Percentiles rank a stretch among this genome's conserved stretches.
Conservation (phyloP, 768 basidiomycete genomes). For the Rhodosporidiobolus odoratus region DNA sequence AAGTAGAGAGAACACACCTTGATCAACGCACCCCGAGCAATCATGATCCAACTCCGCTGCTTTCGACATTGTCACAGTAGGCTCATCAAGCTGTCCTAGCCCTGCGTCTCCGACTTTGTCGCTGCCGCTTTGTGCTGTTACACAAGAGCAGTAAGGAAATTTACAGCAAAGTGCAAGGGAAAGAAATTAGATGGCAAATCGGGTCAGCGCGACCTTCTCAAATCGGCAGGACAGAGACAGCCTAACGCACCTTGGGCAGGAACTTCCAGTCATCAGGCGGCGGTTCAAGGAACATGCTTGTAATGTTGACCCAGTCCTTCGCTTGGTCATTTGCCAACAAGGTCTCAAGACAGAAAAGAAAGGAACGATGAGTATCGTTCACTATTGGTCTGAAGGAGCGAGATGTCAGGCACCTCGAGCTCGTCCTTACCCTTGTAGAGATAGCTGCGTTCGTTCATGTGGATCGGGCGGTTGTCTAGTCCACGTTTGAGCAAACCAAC, state of each 20-base stretch:
- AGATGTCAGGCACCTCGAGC: slow-evolving; percentile 61
- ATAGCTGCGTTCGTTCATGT: slow-evolving; percentile 85
- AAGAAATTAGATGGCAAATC: no score
- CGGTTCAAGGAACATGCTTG: slow-evolving; percentile 44
- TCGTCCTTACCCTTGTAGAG: slow-evolving; percentile 81
- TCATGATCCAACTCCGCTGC: slow-evolving; percentile 86
- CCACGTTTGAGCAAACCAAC: slow-evolving; percentile 79
- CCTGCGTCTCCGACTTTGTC: slow-evolving; percentile 11
- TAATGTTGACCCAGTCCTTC: slow-evolving; percentile 84
- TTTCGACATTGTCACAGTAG: slow-evolving; percentile 70
- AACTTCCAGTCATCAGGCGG: slow-evolving; percentile 32
- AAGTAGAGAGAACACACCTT: slow-evolving; percentile 51
- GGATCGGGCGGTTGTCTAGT: slow-evolving; percentile 70
- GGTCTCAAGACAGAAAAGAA: slow-evolving; percentile 51
- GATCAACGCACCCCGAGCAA: slow-evolving; percentile 87
- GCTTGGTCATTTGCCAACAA: slow-evolving; percentile 72
- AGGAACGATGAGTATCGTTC: background rate
- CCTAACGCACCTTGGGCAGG: slow-evolving; percentile 11
- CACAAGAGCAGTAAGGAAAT: no score
- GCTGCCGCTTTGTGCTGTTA: slow-evolving; percentile 16
- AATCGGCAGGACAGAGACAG: background rate
- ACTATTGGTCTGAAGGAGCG: background rate
- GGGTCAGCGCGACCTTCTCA: background rate
- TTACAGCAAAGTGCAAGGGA: no score
- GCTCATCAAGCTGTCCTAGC: slow-evolving; percentile 49